phyloP scores from a whole-genome alignment of 129 eudicot species.

The Tagetes patula region DNA sequence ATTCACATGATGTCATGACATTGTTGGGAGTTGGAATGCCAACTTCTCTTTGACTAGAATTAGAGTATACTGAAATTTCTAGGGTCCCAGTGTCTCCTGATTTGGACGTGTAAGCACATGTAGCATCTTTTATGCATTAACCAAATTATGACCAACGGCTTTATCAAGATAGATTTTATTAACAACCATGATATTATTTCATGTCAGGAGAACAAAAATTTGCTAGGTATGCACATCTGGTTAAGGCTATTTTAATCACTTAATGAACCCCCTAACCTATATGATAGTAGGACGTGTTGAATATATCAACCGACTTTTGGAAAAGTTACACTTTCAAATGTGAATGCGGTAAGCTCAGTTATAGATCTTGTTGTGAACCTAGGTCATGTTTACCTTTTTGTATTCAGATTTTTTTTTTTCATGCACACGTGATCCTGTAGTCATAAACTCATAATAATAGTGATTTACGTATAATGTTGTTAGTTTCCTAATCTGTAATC shows the following conservation, averaged over 20 bases:
- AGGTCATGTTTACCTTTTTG: conserved; percentile 9
- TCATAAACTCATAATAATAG: neutral
- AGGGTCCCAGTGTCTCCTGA: conserved; percentile 1
- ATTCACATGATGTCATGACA: neutral
- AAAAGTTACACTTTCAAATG: neutral
- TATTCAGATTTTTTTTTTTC: neutral
- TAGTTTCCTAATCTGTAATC: neutral
- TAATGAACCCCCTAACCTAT: neutral
- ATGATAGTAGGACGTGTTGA: neutral
- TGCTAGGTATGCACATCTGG: neutral
- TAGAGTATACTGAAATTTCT: neutral
- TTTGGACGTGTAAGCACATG: conserved; percentile 7
- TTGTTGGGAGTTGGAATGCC: neutral
- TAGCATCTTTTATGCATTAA: neutral
- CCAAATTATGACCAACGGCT: conserved; percentile 4
- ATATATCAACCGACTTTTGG: neutral
- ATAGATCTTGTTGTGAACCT: conserved; percentile 14
- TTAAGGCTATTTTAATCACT: conserved; percentile 11
- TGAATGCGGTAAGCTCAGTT: conserved; percentile 1
- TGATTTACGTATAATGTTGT: conserved; percentile 3
- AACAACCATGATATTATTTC: conserved; percentile 4
- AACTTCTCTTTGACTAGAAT: conserved; percentile 3
- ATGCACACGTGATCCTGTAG: neutral
- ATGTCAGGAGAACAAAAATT: conserved; percentile 10
- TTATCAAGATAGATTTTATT: neutral